Conservation (phyloP, 192 early-diverging fungal genomes). For the Coemansia sp. region DNA sequence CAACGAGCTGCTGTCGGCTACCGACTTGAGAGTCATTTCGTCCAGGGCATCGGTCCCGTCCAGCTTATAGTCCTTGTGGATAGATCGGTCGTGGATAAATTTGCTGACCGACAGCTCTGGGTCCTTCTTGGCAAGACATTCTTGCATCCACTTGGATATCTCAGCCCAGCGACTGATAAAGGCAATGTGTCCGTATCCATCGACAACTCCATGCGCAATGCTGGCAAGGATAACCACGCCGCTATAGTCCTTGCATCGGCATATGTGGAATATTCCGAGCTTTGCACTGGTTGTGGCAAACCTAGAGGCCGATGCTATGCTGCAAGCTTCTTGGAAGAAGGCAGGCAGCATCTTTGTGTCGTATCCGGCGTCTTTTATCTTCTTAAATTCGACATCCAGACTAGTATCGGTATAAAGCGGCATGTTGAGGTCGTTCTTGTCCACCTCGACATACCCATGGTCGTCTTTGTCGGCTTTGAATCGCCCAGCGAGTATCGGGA, state of each 20-base stretch:
- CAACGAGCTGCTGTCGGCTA: not conserved
- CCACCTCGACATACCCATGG: not conserved
- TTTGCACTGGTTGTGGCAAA: not conserved
- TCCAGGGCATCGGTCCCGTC: not conserved
- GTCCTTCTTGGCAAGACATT: not conserved
- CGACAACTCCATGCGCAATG: slow-evolving; percentile 16
- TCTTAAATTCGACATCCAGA: slow-evolving; percentile 5
- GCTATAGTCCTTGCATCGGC: slow-evolving; percentile 18
- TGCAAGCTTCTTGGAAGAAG: not conserved
- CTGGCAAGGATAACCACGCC: slow-evolving; percentile 24
- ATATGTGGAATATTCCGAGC: slow-evolving; percentile 3
- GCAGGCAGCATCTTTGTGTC: slow-evolving; percentile 8
- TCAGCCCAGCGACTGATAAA: slow-evolving; percentile 32
- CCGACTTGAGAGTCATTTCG: not conserved
- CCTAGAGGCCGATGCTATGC: not conserved
- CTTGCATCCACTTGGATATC: not conserved
- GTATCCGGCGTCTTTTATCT: slow-evolving; percentile 4
- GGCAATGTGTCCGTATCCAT: slow-evolving; percentile 10
- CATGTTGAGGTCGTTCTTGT: slow-evolving; percentile 27
- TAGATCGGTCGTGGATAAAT: not conserved
- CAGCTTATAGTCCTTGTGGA: not conserved
- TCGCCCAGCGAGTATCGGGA: slow-evolving; percentile 22
- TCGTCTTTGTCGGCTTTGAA: not conserved
- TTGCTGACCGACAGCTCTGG: not conserved
- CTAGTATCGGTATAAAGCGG: slow-evolving; percentile 21